Evolutionary conservation across 1,139 yeast genomes (phyloP).

Genomic region (Saccharomyces hybrid): DNA sequence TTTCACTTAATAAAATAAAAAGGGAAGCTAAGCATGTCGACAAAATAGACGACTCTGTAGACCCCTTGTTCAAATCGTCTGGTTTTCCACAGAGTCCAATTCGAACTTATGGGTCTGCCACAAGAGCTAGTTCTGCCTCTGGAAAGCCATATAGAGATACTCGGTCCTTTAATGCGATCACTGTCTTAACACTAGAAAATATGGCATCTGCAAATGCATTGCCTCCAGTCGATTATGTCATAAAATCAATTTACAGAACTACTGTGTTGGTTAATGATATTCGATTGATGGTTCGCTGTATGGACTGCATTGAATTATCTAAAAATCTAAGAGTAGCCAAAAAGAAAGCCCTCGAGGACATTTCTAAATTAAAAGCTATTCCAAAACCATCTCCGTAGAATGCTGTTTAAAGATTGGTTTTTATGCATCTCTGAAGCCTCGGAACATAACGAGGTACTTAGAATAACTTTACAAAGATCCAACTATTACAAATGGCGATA

Average conservation of each 20-base stretch:
- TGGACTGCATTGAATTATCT: constrained; percentile 54
- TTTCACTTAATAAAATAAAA: constrained; percentile 23
- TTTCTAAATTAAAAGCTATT: constrained; percentile 8
- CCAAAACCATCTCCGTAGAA: neutral
- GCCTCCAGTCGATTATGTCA: constrained; percentile 46
- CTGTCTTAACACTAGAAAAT: constrained; percentile 41
- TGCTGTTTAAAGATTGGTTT: neutral
- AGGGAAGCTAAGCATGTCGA: constrained; percentile 20
- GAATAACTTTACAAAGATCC: neutral
- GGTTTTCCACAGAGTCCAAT: constrained; percentile 7
- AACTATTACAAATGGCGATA: neutral
- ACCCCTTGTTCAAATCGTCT: constrained; percentile 23
- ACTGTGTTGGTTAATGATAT: constrained; percentile 56
- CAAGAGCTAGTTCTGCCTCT: constrained; percentile 5
- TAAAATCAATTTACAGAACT: constrained; percentile 53
- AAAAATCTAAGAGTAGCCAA: constrained; percentile 37
- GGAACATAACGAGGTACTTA: neutral
- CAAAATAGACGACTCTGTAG: constrained; percentile 25
- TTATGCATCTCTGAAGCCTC: neutral
- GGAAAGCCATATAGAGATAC: constrained; percentile 11
- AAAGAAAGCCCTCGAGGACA: constrained; percentile 18
- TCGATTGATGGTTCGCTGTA: constrained; percentile 54
- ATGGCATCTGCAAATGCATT: constrained; percentile 47
- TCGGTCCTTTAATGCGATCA: constrained; percentile 12
- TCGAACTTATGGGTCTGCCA: constrained; percentile 5